Conservation (phyloP, 2,329 filamentous ascomycete species). For the Colletotrichum tofieldiae region DNA sequence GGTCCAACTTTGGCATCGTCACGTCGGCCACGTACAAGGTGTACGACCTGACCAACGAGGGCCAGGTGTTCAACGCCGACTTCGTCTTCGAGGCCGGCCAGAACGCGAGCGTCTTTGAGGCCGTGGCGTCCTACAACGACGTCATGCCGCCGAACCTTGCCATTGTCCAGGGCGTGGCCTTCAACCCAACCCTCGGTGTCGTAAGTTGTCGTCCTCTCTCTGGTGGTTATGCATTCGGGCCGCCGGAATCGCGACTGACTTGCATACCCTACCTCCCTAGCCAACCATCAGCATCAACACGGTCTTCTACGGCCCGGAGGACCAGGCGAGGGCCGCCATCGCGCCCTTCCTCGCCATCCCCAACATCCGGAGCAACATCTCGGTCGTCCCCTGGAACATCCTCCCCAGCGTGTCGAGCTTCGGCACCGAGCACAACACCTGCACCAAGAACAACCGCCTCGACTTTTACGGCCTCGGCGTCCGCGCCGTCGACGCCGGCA, state of each 20-base stretch:
- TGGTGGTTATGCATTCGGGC: too few relatives aligned
- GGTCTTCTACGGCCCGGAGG: conserved; percentile 5
- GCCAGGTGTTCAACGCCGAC: not conserved
- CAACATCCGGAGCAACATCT: too few relatives aligned
- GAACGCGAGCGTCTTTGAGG: not conserved
- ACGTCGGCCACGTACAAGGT: conserved; percentile 5
- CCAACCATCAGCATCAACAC: conserved; percentile 5
- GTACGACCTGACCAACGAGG: not conserved
- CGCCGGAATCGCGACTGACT: not conserved
- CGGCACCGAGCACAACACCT: too few relatives aligned
- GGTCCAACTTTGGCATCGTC: conserved; percentile 15
- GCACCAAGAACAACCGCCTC: too few relatives aligned
- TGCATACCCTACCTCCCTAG: conserved; percentile 7
- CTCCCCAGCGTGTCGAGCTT: too few relatives aligned
- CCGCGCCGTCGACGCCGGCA: too few relatives aligned
- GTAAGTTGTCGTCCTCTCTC: too few relatives aligned
- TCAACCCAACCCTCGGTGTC: too few relatives aligned
- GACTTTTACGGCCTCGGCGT: too few relatives aligned
- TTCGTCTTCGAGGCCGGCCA: not conserved
- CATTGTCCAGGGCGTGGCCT: too few relatives aligned
- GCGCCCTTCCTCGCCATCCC: too few relatives aligned
- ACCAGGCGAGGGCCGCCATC: conserved; percentile 1
- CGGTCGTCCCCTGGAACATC: too few relatives aligned
- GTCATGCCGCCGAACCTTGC: not conserved
- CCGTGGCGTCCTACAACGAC: not conserved